phyloP scores from a whole-genome alignment of 2,329 filamentous ascomycete species.

The Alternaria sp. region DNA sequence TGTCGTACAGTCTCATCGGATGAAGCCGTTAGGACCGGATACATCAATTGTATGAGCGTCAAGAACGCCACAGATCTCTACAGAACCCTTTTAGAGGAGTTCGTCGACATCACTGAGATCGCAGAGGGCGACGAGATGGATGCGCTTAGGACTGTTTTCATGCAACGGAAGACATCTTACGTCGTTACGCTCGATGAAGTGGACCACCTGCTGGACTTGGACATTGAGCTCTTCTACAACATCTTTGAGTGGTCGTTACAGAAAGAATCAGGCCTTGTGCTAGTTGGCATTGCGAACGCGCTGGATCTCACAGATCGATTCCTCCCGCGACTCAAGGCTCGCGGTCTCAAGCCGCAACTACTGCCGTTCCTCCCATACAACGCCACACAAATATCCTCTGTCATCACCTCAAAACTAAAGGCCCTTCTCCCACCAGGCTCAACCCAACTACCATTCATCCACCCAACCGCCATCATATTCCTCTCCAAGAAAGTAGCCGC shows the following conservation, averaged over 20 bases:
- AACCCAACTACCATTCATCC: slow-evolving; percentile 83
- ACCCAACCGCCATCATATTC: slow-evolving; percentile 91
- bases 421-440: slow-evolving; percentile 69
- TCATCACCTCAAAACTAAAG: slow-evolving; percentile 84
- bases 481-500: slow-evolving; percentile 94
- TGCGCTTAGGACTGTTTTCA: slow-evolving; percentile 74
- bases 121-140: slow-evolving; percentile 73
- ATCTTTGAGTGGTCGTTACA: slow-evolving; percentile 97
- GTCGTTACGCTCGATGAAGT: slow-evolving; percentile 95
- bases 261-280: slow-evolving; percentile 77
- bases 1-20: slow-evolving; percentile 66
- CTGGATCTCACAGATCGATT: slow-evolving; percentile 95
- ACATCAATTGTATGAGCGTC: slow-evolving; percentile 97
- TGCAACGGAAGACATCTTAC: slow-evolving; percentile 68
- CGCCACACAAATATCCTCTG: slow-evolving; percentile 82
- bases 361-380: slow-evolving; percentile 94
- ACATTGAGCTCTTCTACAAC: slow-evolving; percentile 87
- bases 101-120: slow-evolving; percentile 67
- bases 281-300: slow-evolving; percentile 95
- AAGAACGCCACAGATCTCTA: slow-evolving; percentile 89
- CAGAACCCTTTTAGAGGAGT: slow-evolving; percentile 74
- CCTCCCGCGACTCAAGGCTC: slow-evolving; percentile 88
- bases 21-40: slow-evolving; percentile 69
- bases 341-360: slow-evolving; percentile 87
- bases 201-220: slow-evolving; percentile 88